Conservation (phyloP, 352 stramenopile genomes). For the Albugo laibachii region DNA sequence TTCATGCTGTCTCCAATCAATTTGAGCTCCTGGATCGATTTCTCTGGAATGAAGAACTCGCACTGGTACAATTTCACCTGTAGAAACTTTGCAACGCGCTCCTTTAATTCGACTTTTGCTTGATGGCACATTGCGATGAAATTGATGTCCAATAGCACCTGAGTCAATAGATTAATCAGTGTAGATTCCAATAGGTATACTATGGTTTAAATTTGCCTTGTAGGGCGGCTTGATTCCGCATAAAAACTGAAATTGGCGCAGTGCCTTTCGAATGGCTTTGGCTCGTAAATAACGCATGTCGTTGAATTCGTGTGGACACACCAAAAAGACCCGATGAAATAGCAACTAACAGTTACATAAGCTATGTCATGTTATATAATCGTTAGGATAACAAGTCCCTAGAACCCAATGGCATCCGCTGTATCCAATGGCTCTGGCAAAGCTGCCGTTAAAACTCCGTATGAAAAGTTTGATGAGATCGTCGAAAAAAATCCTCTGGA, state of each 20-base stretch:
- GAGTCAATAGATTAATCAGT: background rate
- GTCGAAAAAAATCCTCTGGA: constrained; percentile 54
- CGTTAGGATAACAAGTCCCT: too few species aligned
- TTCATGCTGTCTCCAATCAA: constrained; percentile 38
- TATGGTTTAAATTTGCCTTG: constrained; percentile 14
- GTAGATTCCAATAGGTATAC: too few species aligned
- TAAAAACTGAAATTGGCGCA: constrained; percentile 76
- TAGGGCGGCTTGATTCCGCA: constrained; percentile 75
- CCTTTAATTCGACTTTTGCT: constrained; percentile 69
- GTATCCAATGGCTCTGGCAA: background rate
- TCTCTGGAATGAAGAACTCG: constrained; percentile 50
- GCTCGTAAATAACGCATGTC: constrained; percentile 60
- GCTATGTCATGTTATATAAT: background rate
- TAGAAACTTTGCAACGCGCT: constrained; percentile 62
- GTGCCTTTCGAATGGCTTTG: constrained; percentile 74
- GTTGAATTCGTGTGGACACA: background rate
- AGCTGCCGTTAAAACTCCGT: constrained; percentile 12
- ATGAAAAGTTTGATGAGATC: constrained; percentile 24
- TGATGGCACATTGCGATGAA: constrained; percentile 76
- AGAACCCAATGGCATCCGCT: background rate
- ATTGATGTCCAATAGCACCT: constrained; percentile 65
- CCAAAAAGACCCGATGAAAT: too few species aligned
- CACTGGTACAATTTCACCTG: constrained; percentile 57
- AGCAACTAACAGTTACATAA: too few species aligned
- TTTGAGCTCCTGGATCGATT: constrained; percentile 49